A percentile compares a stretch with the other conserved stretches of the same genome.
Conservation (phyloP, 371 early-diverging fungal species). For the Blastocladiella emersonii region DNA sequence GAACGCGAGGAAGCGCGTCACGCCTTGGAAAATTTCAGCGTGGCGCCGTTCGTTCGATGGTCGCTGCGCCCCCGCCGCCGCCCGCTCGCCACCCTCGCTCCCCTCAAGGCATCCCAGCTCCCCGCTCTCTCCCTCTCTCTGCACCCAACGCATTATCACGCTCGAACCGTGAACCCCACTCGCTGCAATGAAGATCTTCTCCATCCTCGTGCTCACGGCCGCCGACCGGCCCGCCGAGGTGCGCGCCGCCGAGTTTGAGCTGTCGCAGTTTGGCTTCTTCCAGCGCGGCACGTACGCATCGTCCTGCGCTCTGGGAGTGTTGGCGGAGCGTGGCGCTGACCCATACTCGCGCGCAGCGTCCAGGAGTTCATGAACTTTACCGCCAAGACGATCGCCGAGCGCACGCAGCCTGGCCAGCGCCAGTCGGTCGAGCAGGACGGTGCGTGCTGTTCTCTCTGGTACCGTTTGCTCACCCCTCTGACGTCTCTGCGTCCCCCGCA, state of each 20-base stretch:
- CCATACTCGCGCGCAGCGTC: slow-evolving; percentile 29
- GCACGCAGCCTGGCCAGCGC: slow-evolving; percentile 64
- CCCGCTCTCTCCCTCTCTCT: background rate
- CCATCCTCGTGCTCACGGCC: slow-evolving; percentile 10
- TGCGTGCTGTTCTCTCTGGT: slow-evolving; percentile 16
- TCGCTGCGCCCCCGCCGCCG: background rate
- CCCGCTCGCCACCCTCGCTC: background rate
- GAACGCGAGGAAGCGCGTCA: too few species aligned
- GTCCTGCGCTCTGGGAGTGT: too few species aligned
- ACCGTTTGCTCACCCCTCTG: background rate
- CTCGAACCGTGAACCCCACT: too few species aligned
- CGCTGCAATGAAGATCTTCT: slow-evolving; percentile 14
- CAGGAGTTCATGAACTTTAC: slow-evolving; percentile 85
- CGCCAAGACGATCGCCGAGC: slow-evolving; percentile 67
- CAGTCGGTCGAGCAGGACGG: slow-evolving; percentile 74
- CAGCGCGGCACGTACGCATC: slow-evolving; percentile 58
- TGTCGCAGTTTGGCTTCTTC: slow-evolving; percentile 75
- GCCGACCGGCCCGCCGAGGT: slow-evolving; percentile 18
- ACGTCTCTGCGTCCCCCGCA: background rate
- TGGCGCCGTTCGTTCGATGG: background rate
- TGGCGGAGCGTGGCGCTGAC: background rate
- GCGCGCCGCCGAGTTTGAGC: slow-evolving; percentile 50
- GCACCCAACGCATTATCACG: too few species aligned
- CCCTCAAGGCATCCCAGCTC: background rate
- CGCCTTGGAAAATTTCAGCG: too few species aligned